Conservation (phyloP, 1,284 basidiomycete species). For the Ustilago xerochloae region DNA sequence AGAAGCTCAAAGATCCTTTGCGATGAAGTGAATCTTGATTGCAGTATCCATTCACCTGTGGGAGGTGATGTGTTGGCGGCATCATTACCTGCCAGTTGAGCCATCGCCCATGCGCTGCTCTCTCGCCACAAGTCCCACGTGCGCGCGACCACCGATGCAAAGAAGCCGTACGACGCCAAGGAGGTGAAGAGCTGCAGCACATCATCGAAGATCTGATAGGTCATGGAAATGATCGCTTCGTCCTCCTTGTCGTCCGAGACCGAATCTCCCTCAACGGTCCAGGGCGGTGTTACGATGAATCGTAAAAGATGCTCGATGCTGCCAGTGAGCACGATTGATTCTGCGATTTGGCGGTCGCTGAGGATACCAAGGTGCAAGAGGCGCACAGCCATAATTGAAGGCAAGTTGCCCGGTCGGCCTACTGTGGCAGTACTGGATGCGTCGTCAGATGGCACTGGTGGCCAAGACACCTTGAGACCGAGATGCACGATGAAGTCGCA, state of each 20-base stretch:
- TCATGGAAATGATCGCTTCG: conserved; percentile 69
- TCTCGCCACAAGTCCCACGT: conserved; percentile 41
- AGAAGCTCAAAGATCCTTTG: conserved; percentile 71
- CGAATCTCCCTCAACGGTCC: conserved; percentile 68
- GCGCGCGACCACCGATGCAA: conserved; percentile 74
- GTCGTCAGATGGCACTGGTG: conserved; percentile 18
- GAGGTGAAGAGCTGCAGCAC: conserved; percentile 75
- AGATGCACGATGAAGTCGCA: conserved; percentile 39
- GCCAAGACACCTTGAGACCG: conserved; percentile 44
- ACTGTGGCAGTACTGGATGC: not conserved
- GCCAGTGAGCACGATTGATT: conserved; percentile 71
- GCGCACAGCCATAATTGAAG: conserved; percentile 70
- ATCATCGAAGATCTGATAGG: conserved; percentile 36
- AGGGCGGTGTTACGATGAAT: conserved; percentile 77
- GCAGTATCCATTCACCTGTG: conserved; percentile 6
- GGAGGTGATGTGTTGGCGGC: not conserved
- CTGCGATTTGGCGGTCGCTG: conserved; percentile 78
- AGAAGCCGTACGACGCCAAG: conserved; percentile 82
- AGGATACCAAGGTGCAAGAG: conserved; percentile 75
- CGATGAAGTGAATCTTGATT: conserved; percentile 20
- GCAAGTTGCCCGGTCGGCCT: conserved; percentile 6
- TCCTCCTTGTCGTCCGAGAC: conserved; percentile 51
- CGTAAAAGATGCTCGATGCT: conserved; percentile 78
- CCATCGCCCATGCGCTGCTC: conserved; percentile 37
- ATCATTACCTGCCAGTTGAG: conserved; percentile 4